A percentile compares a stretch with the other conserved stretches of the same genome.
Conservation (phyloP, 1,284 basidiomycete genomes). For the Fomitopsis schrenkii region DNA sequence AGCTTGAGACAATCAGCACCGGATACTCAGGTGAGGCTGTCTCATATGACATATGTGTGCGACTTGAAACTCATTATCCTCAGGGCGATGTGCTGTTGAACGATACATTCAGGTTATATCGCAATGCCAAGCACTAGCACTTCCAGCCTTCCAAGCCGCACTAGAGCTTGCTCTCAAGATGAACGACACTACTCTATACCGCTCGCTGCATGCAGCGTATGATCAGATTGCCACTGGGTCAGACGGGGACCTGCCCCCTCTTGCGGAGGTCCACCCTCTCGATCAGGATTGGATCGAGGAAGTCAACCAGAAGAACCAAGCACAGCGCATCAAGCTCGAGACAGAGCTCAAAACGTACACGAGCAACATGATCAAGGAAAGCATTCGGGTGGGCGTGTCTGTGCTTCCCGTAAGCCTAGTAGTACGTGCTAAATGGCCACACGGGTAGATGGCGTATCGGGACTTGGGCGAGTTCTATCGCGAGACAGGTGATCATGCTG, state of each 20-base stretch:
- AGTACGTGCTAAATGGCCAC: not conserved
- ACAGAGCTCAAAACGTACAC: conserved; percentile 87
- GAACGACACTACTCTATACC: conserved; percentile 59
- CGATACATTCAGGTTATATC: conserved; percentile 64
- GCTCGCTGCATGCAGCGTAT: conserved; percentile 51
- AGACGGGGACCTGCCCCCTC: conserved; percentile 41
- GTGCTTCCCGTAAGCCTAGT: not conserved
- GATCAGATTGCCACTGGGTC: conserved; percentile 41
- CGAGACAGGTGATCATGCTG: conserved; percentile 61
- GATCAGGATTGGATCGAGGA: conserved; percentile 67
- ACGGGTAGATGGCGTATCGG: conserved; percentile 65
- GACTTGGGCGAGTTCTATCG: conserved; percentile 80
- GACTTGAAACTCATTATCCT: not conserved
- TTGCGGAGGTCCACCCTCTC: conserved; percentile 42
- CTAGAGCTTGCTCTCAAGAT: conserved; percentile 57
- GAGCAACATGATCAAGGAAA: conserved; percentile 93
- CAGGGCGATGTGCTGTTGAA: conserved; percentile 67
- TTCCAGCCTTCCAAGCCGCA: conserved; percentile 63
- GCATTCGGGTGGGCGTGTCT: conserved; percentile 65
- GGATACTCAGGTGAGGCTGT: conserved; percentile 51
- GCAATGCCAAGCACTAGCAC: conserved; percentile 61
- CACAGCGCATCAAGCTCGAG: conserved; percentile 73
- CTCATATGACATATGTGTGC: not conserved
- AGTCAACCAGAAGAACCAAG: conserved; percentile 52
- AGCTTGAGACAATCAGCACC: conserved; percentile 67